A percentile compares a stretch with the other conserved stretches of the same genome.
Conservation (phyloP, 139 green algal genomes). For the Zygnema cylindricum region DNA sequence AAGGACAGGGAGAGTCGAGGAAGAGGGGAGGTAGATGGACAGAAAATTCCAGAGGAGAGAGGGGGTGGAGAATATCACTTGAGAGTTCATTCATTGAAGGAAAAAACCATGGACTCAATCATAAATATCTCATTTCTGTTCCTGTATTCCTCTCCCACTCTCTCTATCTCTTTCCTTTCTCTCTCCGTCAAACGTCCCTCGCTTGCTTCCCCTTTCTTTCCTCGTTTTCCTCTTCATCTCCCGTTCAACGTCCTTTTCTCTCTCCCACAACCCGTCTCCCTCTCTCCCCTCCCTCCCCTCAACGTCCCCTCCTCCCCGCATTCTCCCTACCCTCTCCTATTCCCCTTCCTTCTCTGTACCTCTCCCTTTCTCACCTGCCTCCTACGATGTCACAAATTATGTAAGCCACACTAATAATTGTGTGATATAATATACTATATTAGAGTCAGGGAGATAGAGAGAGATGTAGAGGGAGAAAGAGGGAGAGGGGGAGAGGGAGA, state of each 20-base stretch:
- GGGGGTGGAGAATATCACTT: neutral
- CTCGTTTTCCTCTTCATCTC: too few species aligned
- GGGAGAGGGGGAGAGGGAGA: too few species aligned
- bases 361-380: neutral
- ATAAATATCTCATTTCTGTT: neutral
- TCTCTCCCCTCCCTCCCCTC: too few species aligned
- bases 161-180: too few species aligned
- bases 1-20: neutral
- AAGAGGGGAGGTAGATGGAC: neutral
- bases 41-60: neutral
- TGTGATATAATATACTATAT: too few species aligned
- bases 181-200: too few species aligned
- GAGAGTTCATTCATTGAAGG: neutral
- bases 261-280: too few species aligned
- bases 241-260: too few species aligned
- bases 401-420: neutral
- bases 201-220: too few species aligned
- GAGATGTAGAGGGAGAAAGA: too few species aligned
- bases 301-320: too few species aligned
- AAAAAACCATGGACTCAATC: neutral
- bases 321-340: conserved; percentile 5
- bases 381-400: neutral
- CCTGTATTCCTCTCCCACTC: neutral
- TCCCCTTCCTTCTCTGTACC: neutral
- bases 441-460: too few species aligned